These are phyloP conservation scores for Aspergillus melleus DNA, from an alignment of 2,329 filamentous ascomycete species.

Conservation along the genomic window DNA sequence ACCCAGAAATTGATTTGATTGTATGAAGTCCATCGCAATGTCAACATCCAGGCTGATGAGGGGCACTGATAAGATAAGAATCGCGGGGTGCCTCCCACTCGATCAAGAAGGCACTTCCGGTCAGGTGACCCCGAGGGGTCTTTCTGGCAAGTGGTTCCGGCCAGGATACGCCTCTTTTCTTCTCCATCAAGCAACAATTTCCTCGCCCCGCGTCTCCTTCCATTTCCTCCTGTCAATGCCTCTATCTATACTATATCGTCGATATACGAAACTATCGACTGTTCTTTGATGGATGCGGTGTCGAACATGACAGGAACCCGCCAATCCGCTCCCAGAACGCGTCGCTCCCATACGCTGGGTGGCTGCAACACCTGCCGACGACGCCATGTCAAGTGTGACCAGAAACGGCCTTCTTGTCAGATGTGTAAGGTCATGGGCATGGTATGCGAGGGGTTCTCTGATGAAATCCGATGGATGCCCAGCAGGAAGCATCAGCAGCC, in stretches of 20 bases:
- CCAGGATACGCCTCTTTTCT: background rate
- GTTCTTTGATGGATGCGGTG: background rate
- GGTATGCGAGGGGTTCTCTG: constrained; percentile 31
- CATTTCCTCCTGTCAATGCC: too few relatives aligned
- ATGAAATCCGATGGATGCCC: constrained; percentile 33
- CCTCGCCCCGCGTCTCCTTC: background rate
- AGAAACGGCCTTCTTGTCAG: constrained; percentile 32
- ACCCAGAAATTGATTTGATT: too few relatives aligned
- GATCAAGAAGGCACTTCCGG: background rate
- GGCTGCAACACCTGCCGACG: constrained; percentile 37
- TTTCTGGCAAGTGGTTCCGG: background rate
- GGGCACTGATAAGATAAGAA: too few relatives aligned
- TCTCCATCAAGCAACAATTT: background rate
- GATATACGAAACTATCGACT: too few relatives aligned
- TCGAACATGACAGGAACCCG: background rate
- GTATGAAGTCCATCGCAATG: too few relatives aligned
- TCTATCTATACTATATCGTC: too few relatives aligned
- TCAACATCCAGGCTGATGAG: too few relatives aligned
- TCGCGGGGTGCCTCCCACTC: too few relatives aligned
- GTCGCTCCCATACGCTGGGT: constrained; percentile 33
- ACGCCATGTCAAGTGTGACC: constrained; percentile 40
- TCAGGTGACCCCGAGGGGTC: too few relatives aligned
- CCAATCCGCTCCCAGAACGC: constrained; percentile 9
- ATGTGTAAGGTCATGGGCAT: constrained; percentile 31
- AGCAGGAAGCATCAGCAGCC: constrained; percentile 8